A percentile compares a stretch with the other conserved stretches of the same genome.
phyloP scores from a whole-genome alignment of 106 monocot genomes.

The Apostasia ramifera region DNA sequence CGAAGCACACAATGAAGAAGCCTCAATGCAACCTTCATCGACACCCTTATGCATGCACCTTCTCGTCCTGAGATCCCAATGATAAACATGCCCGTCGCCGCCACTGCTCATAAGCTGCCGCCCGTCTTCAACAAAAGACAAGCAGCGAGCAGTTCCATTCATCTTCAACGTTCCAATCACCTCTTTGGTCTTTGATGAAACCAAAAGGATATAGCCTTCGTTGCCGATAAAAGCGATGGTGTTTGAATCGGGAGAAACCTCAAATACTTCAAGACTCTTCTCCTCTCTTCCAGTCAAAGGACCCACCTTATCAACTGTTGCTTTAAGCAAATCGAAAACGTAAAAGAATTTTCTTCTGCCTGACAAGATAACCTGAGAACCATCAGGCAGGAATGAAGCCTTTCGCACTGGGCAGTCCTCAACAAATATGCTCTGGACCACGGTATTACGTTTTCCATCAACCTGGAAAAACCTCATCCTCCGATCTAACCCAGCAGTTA shows the following conservation, averaged over 20 bases:
- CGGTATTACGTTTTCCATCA: constrained; percentile 78
- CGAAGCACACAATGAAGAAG: constrained; percentile 60
- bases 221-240: constrained; percentile 79
- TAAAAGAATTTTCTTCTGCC: constrained; percentile 89
- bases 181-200: constrained; percentile 72
- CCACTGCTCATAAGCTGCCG: constrained; percentile 61
- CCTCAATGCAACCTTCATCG: constrained; percentile 67
- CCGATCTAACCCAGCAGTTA: constrained; percentile 60
- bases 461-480: constrained; percentile 77
- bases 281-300: constrained; percentile 78
- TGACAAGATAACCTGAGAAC: constrained; percentile 68
- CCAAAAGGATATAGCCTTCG: constrained; percentile 77
- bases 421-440: constrained; percentile 64
- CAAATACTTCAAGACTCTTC: constrained; percentile 78
- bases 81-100: constrained; percentile 83
- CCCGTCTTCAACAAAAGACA: constrained; percentile 72
- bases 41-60: constrained; percentile 68
- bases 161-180: constrained; percentile 88
- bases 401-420: constrained; percentile 75
- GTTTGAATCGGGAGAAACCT: constrained; percentile 84
- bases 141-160: constrained; percentile 68
- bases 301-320: constrained; percentile 55
- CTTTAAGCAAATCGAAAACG: constrained; percentile 74
- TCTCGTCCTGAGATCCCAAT: constrained; percentile 85
- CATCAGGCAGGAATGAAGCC: constrained; percentile 80